phyloP scores from a whole-genome alignment of 2,329 filamentous ascomycete genomes.

The Fragosphaeria purpurea region DNA sequence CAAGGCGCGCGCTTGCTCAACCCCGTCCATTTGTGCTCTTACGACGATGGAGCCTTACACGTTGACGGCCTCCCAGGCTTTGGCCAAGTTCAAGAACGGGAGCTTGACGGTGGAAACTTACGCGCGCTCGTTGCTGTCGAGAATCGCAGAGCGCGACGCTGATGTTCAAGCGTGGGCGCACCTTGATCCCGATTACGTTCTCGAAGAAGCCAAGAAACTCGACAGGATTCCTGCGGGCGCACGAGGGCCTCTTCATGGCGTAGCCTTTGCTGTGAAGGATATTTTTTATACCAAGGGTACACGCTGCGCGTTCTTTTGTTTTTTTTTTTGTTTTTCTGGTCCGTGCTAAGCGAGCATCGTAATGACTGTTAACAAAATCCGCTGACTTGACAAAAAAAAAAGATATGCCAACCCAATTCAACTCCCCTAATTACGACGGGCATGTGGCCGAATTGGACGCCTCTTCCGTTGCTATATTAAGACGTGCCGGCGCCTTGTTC shows the following conservation, averaged over 20 bases:
- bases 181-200: slow-evolving; percentile 33
- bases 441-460: slow-evolving; percentile 40
- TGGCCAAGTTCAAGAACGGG: slow-evolving; percentile 26
- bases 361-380: too few species aligned
- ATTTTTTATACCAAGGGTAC: slow-evolving; percentile 45
- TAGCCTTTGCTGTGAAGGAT: slow-evolving; percentile 51
- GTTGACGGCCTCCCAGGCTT: slow-evolving; percentile 32
- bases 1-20: too few species aligned
- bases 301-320: not conserved
- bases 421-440: slow-evolving; percentile 43
- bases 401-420: slow-evolving; percentile 48
- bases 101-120: slow-evolving; percentile 39
- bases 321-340: too few species aligned
- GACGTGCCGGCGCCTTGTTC: slow-evolving; percentile 47
- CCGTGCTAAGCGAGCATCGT: too few species aligned
- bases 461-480: slow-evolving; percentile 38
- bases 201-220: slow-evolving; percentile 38
- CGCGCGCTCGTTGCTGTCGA: slow-evolving; percentile 34
- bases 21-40: too few species aligned
- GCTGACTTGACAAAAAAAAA: not conserved
- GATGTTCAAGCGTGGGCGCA: slow-evolving; percentile 41
- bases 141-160: slow-evolving; percentile 33
- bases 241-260: slow-evolving; percentile 46
- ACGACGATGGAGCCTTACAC: not conserved
- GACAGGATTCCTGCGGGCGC: slow-evolving; percentile 37